Base-by-base conservation (phyloP, 768 basidiomycete genomes). In the Termitomyces sp. region DNA sequence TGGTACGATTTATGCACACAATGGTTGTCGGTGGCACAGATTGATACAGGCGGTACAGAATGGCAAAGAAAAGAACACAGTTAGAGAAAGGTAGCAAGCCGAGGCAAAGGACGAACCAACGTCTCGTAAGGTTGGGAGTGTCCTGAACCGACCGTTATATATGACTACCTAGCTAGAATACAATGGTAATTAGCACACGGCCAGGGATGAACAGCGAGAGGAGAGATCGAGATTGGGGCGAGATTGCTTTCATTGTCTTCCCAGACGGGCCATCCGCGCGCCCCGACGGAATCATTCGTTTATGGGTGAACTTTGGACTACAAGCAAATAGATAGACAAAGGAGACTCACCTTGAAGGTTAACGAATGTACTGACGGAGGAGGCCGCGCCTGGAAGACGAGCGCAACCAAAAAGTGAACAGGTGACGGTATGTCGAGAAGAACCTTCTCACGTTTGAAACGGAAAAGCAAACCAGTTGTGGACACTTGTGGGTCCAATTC, bases 321-420 rank as follows among this genome's bases (percentile, higher is more conserved):
- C 42, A 40, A 47, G 42, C 40, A 51, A 52, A 51, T 36, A 32
- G 42, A 51, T n/a, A 56, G 48, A 63, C 53, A 65, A 64, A 63
- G 58, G 56, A 56, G 30, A 70, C 77, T 59, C 61, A 85, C 85
- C 81, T 76, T 73, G 63, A 63, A n/a, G 70, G 65, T 73, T 74
- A 86, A 85, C 62, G 86, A 88, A 68, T 72, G 83, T 81, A 70
- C 71, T 69, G 65, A 77, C 83, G 84, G 84, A 87, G 84, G 85
- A 84, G 83, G 85, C 85, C 85, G 84, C 78, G 77, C 85, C 84
- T 84, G 72, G 68, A 65, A 53, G 65, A 57, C 62, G 45, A 56
- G 59, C 64, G 65, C 60, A 59, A 43, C 59, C 66, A 64, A 60
- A 47, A 47, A 32, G 53, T 63, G 59, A 65, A 61, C 58, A 62